These are phyloP conservation scores for Sophora flavescens DNA, from an alignment of 306 rosid genomes.

Conservation along the genomic window DNA sequence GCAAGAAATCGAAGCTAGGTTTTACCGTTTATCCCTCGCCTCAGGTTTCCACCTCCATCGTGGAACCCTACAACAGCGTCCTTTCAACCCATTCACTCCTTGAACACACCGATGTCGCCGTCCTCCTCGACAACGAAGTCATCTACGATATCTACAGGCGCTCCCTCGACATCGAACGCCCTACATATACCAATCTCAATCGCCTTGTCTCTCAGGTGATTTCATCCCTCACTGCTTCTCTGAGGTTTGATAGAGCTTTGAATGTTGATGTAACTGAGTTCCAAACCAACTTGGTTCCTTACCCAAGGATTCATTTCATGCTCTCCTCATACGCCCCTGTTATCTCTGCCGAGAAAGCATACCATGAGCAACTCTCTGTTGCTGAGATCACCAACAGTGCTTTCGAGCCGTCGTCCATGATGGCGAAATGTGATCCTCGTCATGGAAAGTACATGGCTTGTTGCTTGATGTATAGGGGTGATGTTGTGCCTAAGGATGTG, in stretches of 20 bases:
- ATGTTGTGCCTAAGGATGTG: conserved; percentile 90
- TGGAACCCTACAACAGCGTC: conserved; percentile 91
- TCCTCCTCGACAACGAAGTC: conserved; percentile 85
- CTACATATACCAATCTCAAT: conserved; percentile 88
- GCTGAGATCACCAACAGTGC: conserved; percentile 91
- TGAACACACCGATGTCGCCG: conserved; percentile 84
- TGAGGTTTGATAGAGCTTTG: conserved; percentile 88
- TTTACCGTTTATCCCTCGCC: conserved; percentile 92
- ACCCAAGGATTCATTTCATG: conserved; percentile 93
- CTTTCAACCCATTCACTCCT: conserved; percentile 91
- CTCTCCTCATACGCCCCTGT: conserved; percentile 91
- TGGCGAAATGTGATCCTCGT: conserved; percentile 93
- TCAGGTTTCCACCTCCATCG: conserved; percentile 88
- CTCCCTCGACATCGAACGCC: conserved; percentile 86
- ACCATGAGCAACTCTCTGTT: conserved; percentile 86
- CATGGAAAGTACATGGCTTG: conserved; percentile 94
- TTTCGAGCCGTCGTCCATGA: conserved; percentile 86
- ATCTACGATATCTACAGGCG: conserved; percentile 87
- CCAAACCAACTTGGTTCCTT: conserved; percentile 89
- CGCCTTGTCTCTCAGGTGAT: conserved; percentile 92
- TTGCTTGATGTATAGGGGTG: conserved; percentile 90
- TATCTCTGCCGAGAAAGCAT: conserved; percentile 86
- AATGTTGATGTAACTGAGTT: conserved; percentile 88
- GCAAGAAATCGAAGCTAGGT: conserved; percentile 80
- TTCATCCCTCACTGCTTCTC: conserved; percentile 87